Evolutionary conservation across 208 protist genomes (phyloP), one percentile per base, ranked within the genome.

Genomic region (Wallacemonas rigidus): DNA sequence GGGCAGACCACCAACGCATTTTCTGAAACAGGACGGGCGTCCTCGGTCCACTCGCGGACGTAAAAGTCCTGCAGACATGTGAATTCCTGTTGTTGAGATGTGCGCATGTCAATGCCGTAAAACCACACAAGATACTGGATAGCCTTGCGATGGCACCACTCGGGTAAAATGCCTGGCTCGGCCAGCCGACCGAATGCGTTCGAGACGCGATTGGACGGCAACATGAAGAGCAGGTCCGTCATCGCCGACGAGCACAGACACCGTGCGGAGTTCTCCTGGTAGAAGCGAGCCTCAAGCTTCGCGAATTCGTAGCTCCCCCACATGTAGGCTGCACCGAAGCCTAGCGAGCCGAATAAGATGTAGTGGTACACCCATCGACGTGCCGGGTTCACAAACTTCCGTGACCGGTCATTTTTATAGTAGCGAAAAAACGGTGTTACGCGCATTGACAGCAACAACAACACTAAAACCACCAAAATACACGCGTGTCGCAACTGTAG

Each of bases 291-390:
- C 69, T 96, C 88, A 71, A 76, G 82, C 64, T 72, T 81, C 5
- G 91, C 91, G 7, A 82, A 69, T 63, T 82, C 53, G 69, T 96
- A 96, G 58, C 69, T 45, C n/a, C 72, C 67, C 36, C 50, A 64
- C 1, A 83, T 40, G 67, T 88, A 93, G n/a, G 62, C 69, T 1
- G 65, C 67, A 50, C 75, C 77, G 43, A 68, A 67, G 8, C 74
- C 67, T 12, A 83, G 2, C 43, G 60, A 60, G 17, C 83, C 89
- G 9, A 67, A 54, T 38, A 86, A 17, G 62, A 90, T 15, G 68
- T 85, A 89, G 72, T 93, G 80, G 72, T 93, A 94, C 7, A 94
- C 39, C 88, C 89, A 96, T 1, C 88, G 89, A 43, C 89, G 80
- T 68, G 89, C 70, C 11, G 91, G 91, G 74, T 94, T 89, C 12